A percentile compares a stretch with the other conserved stretches of the same genome.
phyloP scores from a whole-genome alignment of 2,329 filamentous ascomycete genomes.

The Monosporascus sp. region DNA sequence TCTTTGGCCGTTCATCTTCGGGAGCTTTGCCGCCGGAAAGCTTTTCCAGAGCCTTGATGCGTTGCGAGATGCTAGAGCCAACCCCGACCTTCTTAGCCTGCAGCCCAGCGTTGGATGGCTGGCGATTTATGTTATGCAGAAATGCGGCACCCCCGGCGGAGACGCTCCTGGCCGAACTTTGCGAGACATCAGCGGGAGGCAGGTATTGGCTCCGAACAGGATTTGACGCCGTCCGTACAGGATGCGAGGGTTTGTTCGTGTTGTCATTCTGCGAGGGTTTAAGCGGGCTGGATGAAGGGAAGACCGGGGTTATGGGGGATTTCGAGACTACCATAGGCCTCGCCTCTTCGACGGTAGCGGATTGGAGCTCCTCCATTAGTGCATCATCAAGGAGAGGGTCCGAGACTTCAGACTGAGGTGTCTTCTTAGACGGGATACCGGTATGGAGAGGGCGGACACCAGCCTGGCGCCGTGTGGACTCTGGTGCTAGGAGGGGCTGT shows the following conservation, averaged over 20 bases:
- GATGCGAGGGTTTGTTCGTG: slow-evolving; percentile 22
- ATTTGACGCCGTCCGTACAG: slow-evolving; percentile 45
- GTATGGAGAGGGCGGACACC: slow-evolving; percentile 52
- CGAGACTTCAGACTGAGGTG: slow-evolving; percentile 31
- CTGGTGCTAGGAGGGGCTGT: slow-evolving; percentile 14
- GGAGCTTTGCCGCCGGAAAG: slow-evolving; percentile 46
- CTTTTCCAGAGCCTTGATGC: slow-evolving; percentile 89
- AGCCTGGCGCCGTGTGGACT: slow-evolving; percentile 30
- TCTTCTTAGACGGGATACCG: slow-evolving; percentile 33
- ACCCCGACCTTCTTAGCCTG: slow-evolving; percentile 72
- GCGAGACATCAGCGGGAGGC: slow-evolving; percentile 40
- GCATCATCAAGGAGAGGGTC: slow-evolving; percentile 66
- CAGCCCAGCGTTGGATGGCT: slow-evolving; percentile 44
- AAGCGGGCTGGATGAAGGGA: slow-evolving; percentile 32
- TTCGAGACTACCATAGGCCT: slow-evolving; percentile 73
- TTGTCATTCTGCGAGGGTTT: slow-evolving; percentile 11
- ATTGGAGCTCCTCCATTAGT: slow-evolving; percentile 79
- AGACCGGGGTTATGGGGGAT: slow-evolving; percentile 70
- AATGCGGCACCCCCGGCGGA: slow-evolving; percentile 52
- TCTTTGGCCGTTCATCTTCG: slow-evolving; percentile 21
- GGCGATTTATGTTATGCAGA: slow-evolving; percentile 49
- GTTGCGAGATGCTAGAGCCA: slow-evolving; percentile 85
- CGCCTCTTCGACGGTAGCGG: slow-evolving; percentile 77
- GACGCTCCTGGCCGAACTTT: slow-evolving; percentile 45
- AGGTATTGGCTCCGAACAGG: slow-evolving; percentile 41